Conservation (phyloP, 208 protist genomes). For the Giardia muris region DNA sequence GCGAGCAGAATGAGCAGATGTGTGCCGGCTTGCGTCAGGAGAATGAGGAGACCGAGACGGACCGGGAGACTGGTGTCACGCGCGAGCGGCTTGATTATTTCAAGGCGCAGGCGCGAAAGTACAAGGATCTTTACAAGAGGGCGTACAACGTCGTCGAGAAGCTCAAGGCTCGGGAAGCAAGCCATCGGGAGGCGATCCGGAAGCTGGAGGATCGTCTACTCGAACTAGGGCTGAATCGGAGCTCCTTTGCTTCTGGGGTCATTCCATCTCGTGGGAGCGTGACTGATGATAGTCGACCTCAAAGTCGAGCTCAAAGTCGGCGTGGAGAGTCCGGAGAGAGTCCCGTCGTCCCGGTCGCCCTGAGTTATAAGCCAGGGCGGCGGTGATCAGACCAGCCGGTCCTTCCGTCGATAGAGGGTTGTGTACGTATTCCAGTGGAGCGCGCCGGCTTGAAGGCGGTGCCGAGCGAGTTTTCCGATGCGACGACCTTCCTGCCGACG, state of each 20-base stretch:
- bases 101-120: background rate
- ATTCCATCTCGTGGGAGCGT: too few species aligned
- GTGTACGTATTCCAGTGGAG: background rate
- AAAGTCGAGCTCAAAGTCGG: too few species aligned
- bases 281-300: too few species aligned
- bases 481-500: background rate
- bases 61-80: background rate
- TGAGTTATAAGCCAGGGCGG: background rate
- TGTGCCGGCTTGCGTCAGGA: background rate
- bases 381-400: background rate
- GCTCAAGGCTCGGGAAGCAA: background rate
- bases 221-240: background rate
- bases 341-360: background rate
- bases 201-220: background rate
- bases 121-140: background rate
- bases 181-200: background rate
- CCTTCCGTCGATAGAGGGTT: background rate
- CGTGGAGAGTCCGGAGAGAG: too few species aligned
- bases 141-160: background rate
- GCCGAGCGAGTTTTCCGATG: background rate
- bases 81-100: background rate
- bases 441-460: background rate
- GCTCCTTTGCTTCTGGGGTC: background rate
- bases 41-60: background rate
- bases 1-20: background rate